These are phyloP conservation scores for Oryza longistaminata DNA, from an alignment of 176 grass and related monocot species.

Conservation along the genomic window DNA sequence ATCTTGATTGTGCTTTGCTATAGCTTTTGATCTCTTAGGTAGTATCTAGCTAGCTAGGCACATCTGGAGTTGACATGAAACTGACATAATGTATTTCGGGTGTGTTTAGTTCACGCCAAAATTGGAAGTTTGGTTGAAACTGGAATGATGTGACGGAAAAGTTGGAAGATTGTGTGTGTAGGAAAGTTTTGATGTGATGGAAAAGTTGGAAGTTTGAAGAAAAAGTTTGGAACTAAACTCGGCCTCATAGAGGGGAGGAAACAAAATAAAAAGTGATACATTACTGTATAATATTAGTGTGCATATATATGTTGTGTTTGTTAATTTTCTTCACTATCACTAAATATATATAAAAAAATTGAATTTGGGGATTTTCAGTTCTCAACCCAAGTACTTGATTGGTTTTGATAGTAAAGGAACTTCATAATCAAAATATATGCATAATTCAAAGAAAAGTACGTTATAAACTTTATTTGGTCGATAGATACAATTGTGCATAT, in stretches of 20 bases:
- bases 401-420: not conserved
- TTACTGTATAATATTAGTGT: not conserved
- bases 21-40: slow-evolving; percentile 22
- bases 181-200: no score
- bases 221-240: no score
- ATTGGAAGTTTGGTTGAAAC: no score
- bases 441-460: not conserved
- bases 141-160: no score
- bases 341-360: not conserved
- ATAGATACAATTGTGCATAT: not conserved
- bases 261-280: not conserved
- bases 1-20: slow-evolving; percentile 14
- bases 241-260: not conserved
- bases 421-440: not conserved
- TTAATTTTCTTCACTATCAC: not conserved
- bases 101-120: no score
- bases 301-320: not conserved
- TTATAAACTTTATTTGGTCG: not conserved
- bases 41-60: slow-evolving; percentile 12
- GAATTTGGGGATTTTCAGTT: not conserved
- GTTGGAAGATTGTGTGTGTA: no score
- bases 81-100: slow-evolving; percentile 10
- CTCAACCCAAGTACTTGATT: not conserved
- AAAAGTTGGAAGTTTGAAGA: no score
- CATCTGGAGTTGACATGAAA: slow-evolving; percentile 24